Percentiles rank a stretch among this genome's conserved stretches.
phyloP scores from a whole-genome alignment of 2,329 filamentous ascomycete genomes.

The Pyricularia sp. region DNA sequence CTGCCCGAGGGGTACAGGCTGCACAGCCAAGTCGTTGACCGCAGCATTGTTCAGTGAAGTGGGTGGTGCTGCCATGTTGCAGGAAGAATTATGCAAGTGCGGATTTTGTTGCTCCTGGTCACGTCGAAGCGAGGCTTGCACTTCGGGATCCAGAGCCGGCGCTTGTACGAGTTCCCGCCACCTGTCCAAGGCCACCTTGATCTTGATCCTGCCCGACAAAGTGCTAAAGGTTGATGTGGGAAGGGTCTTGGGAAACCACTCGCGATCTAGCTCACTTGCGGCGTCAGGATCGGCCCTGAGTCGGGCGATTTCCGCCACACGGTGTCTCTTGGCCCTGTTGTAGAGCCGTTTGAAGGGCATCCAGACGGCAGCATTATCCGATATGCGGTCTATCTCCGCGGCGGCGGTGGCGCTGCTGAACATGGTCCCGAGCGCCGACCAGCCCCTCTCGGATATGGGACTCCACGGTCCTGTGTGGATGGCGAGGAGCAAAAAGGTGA shows the following conservation, averaged over 20 bases:
- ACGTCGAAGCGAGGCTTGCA: background rate
- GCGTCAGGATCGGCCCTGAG: slow-evolving; percentile 38
- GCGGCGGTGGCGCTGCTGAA: slow-evolving; percentile 21
- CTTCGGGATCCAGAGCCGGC: slow-evolving; percentile 11
- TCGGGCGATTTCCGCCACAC: slow-evolving; percentile 39
- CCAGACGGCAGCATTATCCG: slow-evolving; percentile 39
- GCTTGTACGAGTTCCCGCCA: slow-evolving; percentile 40
- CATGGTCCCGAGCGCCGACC: slow-evolving; percentile 18
- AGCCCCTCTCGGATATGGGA: slow-evolving; percentile 18
- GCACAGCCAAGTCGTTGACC: background rate
- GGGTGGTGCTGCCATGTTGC: background rate
- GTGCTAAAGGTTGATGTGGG: slow-evolving; percentile 35
- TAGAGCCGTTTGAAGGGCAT: slow-evolving; percentile 46
- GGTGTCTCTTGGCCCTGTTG: slow-evolving; percentile 39
- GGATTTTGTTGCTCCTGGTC: background rate
- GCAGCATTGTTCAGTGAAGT: background rate
- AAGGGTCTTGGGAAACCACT: slow-evolving; percentile 33
- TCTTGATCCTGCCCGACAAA: slow-evolving; percentile 34
- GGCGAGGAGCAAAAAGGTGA: slow-evolving; percentile 46
- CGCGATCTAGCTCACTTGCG: slow-evolving; percentile 37
- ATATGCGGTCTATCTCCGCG: slow-evolving; percentile 32
- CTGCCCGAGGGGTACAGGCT: background rate
- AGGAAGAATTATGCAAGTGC: background rate
- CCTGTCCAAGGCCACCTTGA: slow-evolving; percentile 35
- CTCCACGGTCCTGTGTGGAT: slow-evolving; percentile 32